Conservation (phyloP, 345 rosid genomes). For the Clarkia xantiana region DNA sequence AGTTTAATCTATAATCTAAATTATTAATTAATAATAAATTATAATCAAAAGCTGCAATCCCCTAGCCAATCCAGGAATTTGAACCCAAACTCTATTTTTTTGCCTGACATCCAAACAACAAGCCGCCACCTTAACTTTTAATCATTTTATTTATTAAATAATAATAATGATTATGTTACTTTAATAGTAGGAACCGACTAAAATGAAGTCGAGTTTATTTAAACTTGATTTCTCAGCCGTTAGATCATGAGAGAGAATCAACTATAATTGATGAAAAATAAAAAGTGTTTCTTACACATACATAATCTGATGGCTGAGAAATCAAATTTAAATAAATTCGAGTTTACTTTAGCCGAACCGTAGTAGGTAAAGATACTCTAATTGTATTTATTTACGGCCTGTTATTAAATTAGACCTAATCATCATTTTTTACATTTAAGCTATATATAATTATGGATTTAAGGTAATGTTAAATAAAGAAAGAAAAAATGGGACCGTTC, state of each 20-base stretch:
- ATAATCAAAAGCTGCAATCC: not conserved
- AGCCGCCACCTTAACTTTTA: conserved; percentile 29
- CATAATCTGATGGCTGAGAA: too few relatives aligned
- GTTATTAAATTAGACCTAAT: not conserved
- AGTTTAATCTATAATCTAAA: not conserved
- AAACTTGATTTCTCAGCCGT: too few relatives aligned
- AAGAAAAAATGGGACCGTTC: not conserved
- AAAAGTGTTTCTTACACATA: too few relatives aligned
- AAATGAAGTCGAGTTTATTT: too few relatives aligned
- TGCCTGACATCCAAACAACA: conserved; percentile 30
- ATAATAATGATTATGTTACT: not conserved
- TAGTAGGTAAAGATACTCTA: not conserved
- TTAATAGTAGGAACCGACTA: too few relatives aligned
- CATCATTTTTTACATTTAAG: not conserved
- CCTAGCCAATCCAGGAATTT: not conserved
- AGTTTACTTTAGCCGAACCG: too few relatives aligned
- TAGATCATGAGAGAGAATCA: too few relatives aligned
- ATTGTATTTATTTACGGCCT: not conserved
- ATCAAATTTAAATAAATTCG: too few relatives aligned
- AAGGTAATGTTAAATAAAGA: not conserved
- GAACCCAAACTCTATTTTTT: conserved; percentile 15
- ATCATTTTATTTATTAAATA: too few relatives aligned
- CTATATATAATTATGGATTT: not conserved
- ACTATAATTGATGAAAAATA: too few relatives aligned
- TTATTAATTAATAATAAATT: not conserved